Evolutionary conservation across 169 alveolate genomes (phyloP), one percentile per base, ranked within the genome.

Genomic region (Blepharisma undulans): DNA sequence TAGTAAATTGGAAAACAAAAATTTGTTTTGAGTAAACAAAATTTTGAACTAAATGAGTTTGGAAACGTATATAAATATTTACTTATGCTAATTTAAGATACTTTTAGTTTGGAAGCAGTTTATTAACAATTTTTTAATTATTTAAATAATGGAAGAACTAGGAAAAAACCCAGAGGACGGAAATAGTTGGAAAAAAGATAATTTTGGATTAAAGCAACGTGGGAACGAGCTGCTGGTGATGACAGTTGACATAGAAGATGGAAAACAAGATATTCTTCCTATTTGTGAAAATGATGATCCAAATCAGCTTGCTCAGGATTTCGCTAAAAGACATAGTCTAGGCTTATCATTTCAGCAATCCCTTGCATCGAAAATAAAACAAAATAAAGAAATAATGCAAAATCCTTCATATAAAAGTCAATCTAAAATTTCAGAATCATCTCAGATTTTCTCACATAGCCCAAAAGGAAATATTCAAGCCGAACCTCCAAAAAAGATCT

Each of bases 161-260:
- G 66, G 66, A 48, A 48, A 18, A 48, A 5, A 3, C 66, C 66
- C 66, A 48, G 66, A 48, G 21, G 12, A 48, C 66, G 66, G 66
- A 48, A 48, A 3, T 48, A 48, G 66, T 48, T 48, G 66, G 66
- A 48, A 3, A 48, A 48, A 48, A 18, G 66, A 48, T 48, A 48
- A 48, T 48, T 48, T 10, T 5, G 66, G 66, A 48, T 48, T 48
- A 48, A 48, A 48, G 14, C 14, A 12, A 48, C 7, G 66, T 48
- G 66, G 66, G 66, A 48, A 80, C 21, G 93, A 92, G n/a, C 76
- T 89, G 7, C 79, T 92, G 22, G 84, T 92, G 71, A 90, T 92
- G 34, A 92, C 97, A 59, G 93, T 95, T 16, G 97, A 95, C 76
- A 82, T 95, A 4, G 97, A 96, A 27, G 95, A 95, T 87, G 95